Base-by-base conservation (phyloP, 805 yeast species). In the Wickerhamomyces rabaulensis region DNA sequence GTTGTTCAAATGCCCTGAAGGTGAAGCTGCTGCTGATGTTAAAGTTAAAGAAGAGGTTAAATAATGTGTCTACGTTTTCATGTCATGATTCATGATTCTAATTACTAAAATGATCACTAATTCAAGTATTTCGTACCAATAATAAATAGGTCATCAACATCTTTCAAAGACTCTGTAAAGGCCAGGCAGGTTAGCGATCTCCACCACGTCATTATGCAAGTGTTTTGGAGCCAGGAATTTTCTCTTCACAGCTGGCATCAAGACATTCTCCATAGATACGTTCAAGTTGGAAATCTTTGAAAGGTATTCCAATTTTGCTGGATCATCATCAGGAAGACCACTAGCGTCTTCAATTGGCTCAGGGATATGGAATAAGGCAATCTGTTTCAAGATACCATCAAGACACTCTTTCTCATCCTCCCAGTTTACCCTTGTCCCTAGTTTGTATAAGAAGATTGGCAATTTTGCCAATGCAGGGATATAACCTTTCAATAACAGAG, bases 121-220 rank as follows among this genome's bases (percentile, higher is more conserved):
- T 25, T n/a, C 12, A 25, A 10, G 27, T 25, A 25, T 25, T 25
- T 10, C 27, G 27, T 25, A 25, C 8, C 37, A 33, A 23, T 7
- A 21, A 38, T 15, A 15, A 38, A 38, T 17, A 16, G 15, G 12
- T 4, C n/a, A 27, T 27, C 47, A 87, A 58, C 99, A 94, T 61
- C 99, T 74, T 68, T 94, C 99, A 70, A 94, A 94, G 5, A 95
- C 95, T 57, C 75, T 79, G 65, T 94, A 94, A 47, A 94, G 69
- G 0, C 96, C 96, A 2, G 98, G 98, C 26, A 94, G 65, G 60
- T 84, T 90, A 0, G 99, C 97, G 35, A 94, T 79, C 62, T 92
- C 96, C 6, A 87, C 76, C 4, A 90, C 79, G 46, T 79, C 82
- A 13, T 70, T 59, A 5, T 64, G 53, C 33, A 89, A 55, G 3